Evolutionary conservation across 345 rosid species (phyloP).

Genomic region (Crucihimalaya himalaica): DNA sequence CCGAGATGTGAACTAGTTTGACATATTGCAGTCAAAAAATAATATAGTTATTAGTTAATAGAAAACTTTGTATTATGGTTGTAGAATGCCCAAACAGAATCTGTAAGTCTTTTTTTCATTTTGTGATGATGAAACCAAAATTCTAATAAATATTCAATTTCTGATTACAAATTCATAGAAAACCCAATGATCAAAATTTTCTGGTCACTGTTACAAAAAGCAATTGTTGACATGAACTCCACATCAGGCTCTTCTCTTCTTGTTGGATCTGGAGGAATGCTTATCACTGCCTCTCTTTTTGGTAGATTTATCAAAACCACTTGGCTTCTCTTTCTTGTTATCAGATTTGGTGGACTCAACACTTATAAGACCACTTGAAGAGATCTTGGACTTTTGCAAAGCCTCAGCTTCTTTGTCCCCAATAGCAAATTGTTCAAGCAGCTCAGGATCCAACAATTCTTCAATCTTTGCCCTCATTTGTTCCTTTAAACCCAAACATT

Average conservation of each 20-base stretch:
- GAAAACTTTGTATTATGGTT: slow-evolving; percentile 10
- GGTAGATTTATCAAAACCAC: slow-evolving; percentile 45
- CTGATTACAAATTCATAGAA: slow-evolving; percentile 1
- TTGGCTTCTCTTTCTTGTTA: slow-evolving; percentile 46
- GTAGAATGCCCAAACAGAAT: slow-evolving; percentile 13
- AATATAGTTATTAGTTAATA: slow-evolving; percentile 19
- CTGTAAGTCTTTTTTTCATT: not conserved
- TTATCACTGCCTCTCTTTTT: slow-evolving; percentile 62
- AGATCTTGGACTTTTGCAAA: slow-evolving; percentile 56
- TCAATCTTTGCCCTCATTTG: slow-evolving; percentile 65
- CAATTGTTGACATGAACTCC: not conserved
- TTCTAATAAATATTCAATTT: not conserved
- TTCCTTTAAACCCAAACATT: slow-evolving; percentile 46
- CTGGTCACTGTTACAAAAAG: not conserved
- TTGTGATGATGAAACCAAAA: slow-evolving; percentile 8
- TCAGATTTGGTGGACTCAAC: slow-evolving; percentile 51
- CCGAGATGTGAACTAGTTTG: slow-evolving; percentile 51
- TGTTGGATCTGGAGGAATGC: slow-evolving; percentile 48
- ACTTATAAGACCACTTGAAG: slow-evolving; percentile 62
- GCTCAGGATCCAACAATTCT: slow-evolving; percentile 58
- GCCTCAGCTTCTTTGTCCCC: slow-evolving; percentile 67
- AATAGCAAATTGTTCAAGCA: slow-evolving; percentile 73
- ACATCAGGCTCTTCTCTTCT: slow-evolving; percentile 56
- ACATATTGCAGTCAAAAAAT: slow-evolving; percentile 3
- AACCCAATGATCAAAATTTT: slow-evolving; percentile 1